Evolutionary conservation across 371 early-diverging fungal genomes (phyloP).

Genomic region (Mucor irregularis): DNA sequence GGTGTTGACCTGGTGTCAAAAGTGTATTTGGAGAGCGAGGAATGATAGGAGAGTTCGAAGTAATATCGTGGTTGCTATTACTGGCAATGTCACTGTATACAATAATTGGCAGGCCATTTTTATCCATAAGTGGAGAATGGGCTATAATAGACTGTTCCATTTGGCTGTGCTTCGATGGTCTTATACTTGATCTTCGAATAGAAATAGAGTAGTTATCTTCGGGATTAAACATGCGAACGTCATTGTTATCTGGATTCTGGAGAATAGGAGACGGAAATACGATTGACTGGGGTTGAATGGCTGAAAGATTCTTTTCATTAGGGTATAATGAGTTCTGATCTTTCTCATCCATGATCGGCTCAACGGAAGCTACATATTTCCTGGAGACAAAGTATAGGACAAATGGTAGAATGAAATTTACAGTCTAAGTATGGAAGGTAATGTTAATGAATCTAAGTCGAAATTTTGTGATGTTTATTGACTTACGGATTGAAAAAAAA

Average conservation of each 20-base stretch:
- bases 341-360: slow-evolving; percentile 7
- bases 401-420: slow-evolving; percentile 79
- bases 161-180: slow-evolving; percentile 18
- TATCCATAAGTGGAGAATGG: slow-evolving; percentile 6
- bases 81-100: slow-evolving; percentile 11
- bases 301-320: background rate
- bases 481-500: slow-evolving; percentile 51
- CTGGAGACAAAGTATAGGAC: slow-evolving; percentile 70
- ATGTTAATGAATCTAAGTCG: background rate
- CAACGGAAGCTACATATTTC: slow-evolving; percentile 37
- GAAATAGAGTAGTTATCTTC: slow-evolving; percentile 44
- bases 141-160: slow-evolving; percentile 13
- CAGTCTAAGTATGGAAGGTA: slow-evolving; percentile 57
- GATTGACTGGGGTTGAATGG: background rate
- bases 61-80: background rate
- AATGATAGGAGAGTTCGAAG: background rate
- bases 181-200: slow-evolving; percentile 31
- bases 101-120: slow-evolving; percentile 15
- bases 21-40: background rate
- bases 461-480: background rate
- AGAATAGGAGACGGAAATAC: slow-evolving; percentile 6
- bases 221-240: slow-evolving; percentile 39
- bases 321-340: background rate
- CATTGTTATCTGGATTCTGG: slow-evolving; percentile 19
- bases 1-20: background rate